A percentile compares a stretch with the other conserved stretches of the same genome.
Evolutionary conservation across 2,329 filamentous ascomycete species (phyloP).

Genomic region (Pseudogymnoascus sp.): DNA sequence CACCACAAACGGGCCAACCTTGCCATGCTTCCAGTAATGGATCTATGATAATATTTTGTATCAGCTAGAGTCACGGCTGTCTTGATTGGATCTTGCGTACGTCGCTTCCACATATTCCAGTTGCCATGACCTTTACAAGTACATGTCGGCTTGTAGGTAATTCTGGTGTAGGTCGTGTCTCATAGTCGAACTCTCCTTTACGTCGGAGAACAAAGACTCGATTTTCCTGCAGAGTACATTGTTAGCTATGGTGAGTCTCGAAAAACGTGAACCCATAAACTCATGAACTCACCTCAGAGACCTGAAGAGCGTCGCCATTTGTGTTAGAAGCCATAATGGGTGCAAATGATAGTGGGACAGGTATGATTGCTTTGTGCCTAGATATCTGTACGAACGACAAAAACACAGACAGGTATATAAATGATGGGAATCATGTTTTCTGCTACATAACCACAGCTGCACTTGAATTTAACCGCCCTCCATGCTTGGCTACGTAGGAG

Average conservation of each 20-base stretch:
- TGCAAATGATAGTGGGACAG: background rate
- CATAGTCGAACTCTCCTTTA: conserved; percentile 10
- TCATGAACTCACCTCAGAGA: background rate
- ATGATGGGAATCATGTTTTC: background rate
- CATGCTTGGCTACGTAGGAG: background rate
- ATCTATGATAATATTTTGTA: background rate
- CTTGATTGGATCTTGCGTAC: conserved; percentile 26
- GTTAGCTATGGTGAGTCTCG: background rate
- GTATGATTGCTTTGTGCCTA: background rate
- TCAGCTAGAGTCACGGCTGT: background rate
- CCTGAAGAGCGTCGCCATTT: background rate
- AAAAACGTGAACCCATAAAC: background rate
- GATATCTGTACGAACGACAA: background rate
- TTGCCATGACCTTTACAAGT: conserved; percentile 23
- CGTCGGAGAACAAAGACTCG: background rate
- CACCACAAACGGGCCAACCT: conserved; percentile 38
- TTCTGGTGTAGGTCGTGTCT: conserved; percentile 5
- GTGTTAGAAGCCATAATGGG: background rate
- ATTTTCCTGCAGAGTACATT: background rate
- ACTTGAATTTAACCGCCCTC: background rate
- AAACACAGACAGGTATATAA: background rate
- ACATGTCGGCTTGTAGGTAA: conserved; percentile 6
- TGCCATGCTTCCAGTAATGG: conserved; percentile 35
- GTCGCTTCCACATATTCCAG: conserved; percentile 59
- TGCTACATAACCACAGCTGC: background rate